A percentile compares a stretch with the other conserved stretches of the same genome.
Evolutionary conservation across 2,329 filamentous ascomycete species (phyloP).

Genomic region (Chalaropsis thielavioides): DNA sequence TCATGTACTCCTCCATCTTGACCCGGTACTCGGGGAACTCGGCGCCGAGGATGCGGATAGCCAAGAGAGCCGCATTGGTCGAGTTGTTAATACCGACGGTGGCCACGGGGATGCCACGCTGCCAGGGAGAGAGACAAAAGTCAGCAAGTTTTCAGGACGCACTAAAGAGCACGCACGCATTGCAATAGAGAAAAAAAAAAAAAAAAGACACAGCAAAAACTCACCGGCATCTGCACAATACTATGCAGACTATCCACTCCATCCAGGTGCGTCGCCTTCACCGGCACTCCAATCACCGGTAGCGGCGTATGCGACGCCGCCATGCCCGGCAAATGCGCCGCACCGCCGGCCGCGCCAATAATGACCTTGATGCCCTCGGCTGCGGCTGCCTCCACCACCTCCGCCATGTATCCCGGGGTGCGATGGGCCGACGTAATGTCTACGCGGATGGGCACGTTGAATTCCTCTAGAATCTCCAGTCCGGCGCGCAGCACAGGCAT

Average conservation of each 20-base stretch:
- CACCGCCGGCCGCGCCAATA: conserved; percentile 62
- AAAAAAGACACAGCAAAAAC: conserved; percentile 20
- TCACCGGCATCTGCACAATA: conserved; percentile 64
- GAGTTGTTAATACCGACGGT: conserved; percentile 71
- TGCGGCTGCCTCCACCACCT: conserved; percentile 49
- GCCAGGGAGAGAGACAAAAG: not conserved
- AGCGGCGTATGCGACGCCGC: conserved; percentile 53
- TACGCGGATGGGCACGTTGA: conserved; percentile 56
- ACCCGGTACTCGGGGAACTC: conserved; percentile 40
- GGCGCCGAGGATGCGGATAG: conserved; percentile 50
- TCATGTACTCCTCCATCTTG: conserved; percentile 46
- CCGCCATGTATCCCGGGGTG: conserved; percentile 55
- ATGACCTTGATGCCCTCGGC: conserved; percentile 55
- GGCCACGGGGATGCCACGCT: conserved; percentile 52
- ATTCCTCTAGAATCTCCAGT: conserved; percentile 51
- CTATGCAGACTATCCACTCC: conserved; percentile 56
- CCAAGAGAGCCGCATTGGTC: conserved; percentile 61
- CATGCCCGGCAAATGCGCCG: conserved; percentile 64
- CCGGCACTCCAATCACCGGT: conserved; percentile 64
- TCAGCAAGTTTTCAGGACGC: not conserved
- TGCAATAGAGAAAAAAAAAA: conserved; percentile 22
- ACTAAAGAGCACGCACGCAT: no score
- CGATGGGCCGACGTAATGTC: conserved; percentile 71
- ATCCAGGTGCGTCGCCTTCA: conserved; percentile 59
- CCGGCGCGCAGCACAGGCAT: conserved; percentile 52